Evolutionary conservation across 306 rosid genomes (phyloP).

Genomic region (Pyrus betulifolia): DNA sequence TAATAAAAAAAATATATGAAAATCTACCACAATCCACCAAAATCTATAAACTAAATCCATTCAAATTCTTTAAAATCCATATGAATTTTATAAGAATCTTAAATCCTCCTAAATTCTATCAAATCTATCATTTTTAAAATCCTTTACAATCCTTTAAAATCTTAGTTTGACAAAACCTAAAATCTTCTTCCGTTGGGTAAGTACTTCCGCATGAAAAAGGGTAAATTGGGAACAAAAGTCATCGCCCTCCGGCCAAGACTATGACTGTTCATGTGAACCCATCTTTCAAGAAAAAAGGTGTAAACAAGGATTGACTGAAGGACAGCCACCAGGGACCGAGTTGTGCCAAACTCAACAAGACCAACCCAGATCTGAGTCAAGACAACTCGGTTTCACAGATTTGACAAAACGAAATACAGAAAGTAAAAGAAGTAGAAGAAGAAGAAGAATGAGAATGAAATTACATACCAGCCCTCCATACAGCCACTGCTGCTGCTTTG

Average conservation of each 20-base stretch:
- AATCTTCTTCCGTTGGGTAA: no score
- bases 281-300: not conserved
- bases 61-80: no score
- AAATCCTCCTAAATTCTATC: no score
- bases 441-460: not conserved
- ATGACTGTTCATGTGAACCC: not conserved
- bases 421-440: not conserved
- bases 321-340: not conserved
- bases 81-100: no score
- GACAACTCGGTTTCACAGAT: not conserved
- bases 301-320: not conserved
- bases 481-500: conserved; percentile 30
- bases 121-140: no score
- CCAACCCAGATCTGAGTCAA: conserved; percentile 28
- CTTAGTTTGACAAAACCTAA: no score
- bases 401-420: not conserved
- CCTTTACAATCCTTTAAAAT: no score
- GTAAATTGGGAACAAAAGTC: not conserved
- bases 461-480: conserved; percentile 69
- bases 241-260: not conserved
- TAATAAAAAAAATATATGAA: no score
- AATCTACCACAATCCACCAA: no score
- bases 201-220: not conserved
- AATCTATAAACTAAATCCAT: no score
- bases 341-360: conserved; percentile 6